Base-by-base conservation (phyloP, 495 filamentous ascomycete species). In the Cudoniella acicularis region DNA sequence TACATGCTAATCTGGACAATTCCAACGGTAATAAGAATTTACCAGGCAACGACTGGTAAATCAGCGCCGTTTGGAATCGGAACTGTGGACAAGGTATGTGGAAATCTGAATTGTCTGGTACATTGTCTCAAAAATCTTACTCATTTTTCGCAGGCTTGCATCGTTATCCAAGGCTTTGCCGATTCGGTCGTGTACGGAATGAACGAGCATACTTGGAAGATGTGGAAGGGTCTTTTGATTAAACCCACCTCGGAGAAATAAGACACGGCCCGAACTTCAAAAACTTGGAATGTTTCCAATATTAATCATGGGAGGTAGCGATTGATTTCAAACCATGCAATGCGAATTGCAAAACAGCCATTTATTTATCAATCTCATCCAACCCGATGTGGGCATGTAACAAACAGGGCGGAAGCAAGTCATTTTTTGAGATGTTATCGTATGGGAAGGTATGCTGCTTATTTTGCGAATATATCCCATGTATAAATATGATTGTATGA, bases 1-100 rank as follows among this genome's bases (percentile, higher is more conserved):
- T 77, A 77, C 54, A 72, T 74, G 66, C 41, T 74, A 2, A 67
- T 76, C 11, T 77, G 75, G 75, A 72, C 69, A 1, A 72, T 77
- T 30, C 75, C 75, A 0, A 77, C 75, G 0, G 40, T 56, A 0
- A 69, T 77, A 54, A 68, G 75, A 17, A 74, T 77, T 18, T 76
- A 77, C 59, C 75, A 77, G 48, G 55, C 68, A 17, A 63, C 65
- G 18, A 70, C 58, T 1, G 63, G 68, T 0, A 67, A 64, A 24
- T 41, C 70, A 3, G 68, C 72, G 1, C 72, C 75, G 1, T 74
- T 74, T 52, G 63, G 61, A 1, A 62, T 77, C n/a, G 70, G 64
- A 13, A 75, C 74, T 20, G 60, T 74, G 16, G 75, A 77, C 62
- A 77, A 77, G 54, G 71, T 71, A 6, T 6, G 47, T 41, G 50